Percentiles rank a stretch among this genome's conserved stretches.
These are phyloP conservation scores for Candida sanyaensis DNA, from an alignment of 1,139 yeast genomes.

Conservation along the genomic window DNA sequence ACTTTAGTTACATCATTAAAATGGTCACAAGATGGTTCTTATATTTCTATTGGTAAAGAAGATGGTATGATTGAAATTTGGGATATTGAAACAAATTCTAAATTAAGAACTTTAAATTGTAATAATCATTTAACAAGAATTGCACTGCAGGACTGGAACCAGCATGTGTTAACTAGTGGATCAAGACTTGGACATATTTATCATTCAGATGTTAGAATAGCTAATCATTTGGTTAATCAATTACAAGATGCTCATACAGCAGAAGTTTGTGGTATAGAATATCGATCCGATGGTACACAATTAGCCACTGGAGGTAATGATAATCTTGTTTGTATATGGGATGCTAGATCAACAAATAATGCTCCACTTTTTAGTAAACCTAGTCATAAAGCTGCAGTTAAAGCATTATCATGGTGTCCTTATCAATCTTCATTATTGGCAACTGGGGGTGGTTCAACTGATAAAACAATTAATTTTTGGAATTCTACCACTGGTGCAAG, in stretches of 20 bases:
- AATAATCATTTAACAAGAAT: constrained; percentile 65
- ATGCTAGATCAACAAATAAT: constrained; percentile 52
- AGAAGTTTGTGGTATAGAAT: constrained; percentile 91
- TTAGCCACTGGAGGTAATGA: constrained; percentile 95
- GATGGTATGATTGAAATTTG: constrained; percentile 90
- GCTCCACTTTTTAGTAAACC: constrained; percentile 73
- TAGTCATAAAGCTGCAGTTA: constrained; percentile 91
- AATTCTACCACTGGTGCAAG: constrained; percentile 89
- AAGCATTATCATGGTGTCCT: constrained; percentile 96
- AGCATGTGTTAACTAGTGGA: constrained; percentile 80
- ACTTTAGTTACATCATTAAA: constrained; percentile 68
- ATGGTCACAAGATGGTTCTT: constrained; percentile 94
- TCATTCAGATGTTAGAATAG: constrained; percentile 91
- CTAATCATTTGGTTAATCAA: constrained; percentile 69
- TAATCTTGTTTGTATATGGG: constrained; percentile 94
- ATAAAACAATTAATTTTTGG: constrained; percentile 92
- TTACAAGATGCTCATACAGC: constrained; percentile 64
- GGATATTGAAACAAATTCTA: constrained; percentile 82
- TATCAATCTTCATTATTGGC: constrained; percentile 81
- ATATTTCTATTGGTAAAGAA: constrained; percentile 79
- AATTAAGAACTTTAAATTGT: constrained; percentile 77
- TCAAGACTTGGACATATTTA: constrained; percentile 80
- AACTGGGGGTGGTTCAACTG: constrained; percentile 95
- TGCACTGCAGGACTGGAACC: constrained; percentile 85
- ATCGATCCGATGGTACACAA: constrained; percentile 82